Evolutionary conservation across 1,139 yeast genomes (phyloP), one percentile per base, ranked within the genome.

Genomic region (Spathaspora sp.): DNA sequence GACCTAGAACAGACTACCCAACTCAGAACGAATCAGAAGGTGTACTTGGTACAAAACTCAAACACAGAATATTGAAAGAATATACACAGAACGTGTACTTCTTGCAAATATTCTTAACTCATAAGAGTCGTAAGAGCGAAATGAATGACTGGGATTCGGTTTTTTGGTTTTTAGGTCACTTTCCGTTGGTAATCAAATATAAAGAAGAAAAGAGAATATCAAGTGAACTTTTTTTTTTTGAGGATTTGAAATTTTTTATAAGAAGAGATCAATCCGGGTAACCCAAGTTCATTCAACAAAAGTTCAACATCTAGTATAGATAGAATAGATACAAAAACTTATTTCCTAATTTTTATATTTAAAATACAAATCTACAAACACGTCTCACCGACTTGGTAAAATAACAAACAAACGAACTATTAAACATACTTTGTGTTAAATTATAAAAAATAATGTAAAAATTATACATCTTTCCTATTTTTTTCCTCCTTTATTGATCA

Each of bases 111-210:
- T 31, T 31, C 36, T 31, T 31, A 31, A 31, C 36, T 31, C n/a
- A 27, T 13, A 13, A 31, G 17, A 16, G 38, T 11, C 26, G 39
- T 41, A 41, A 41, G 39, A 26, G 43, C 43, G 39, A 41, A 20
- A 8, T 25, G 39, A 41, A 36, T 36, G 43, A 41, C 39, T 41
- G 24, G 43, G 43, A 41, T 41, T 34, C 39, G 16, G 24, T 41
- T 41, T 41, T 41, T 41, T 41, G 43, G 64, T 57, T 64, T 67
- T 68, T 63, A 57, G 59, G 63, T 59, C 62, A 55, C 56, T 41
- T 56, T 68, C 74, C 78, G 72, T 60, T 68, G 78, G 77, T 72
- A 72, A 72, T 55, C 74, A 73, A 73, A 72, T 65, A 65, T 55
- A 56, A 56, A 56, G 60, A 56, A 52, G 51, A 49, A 53, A 52